These are phyloP conservation scores for Alternaria angustiovoidea DNA, from an alignment of 2,329 filamentous ascomycete species.

Conservation along the genomic window DNA sequence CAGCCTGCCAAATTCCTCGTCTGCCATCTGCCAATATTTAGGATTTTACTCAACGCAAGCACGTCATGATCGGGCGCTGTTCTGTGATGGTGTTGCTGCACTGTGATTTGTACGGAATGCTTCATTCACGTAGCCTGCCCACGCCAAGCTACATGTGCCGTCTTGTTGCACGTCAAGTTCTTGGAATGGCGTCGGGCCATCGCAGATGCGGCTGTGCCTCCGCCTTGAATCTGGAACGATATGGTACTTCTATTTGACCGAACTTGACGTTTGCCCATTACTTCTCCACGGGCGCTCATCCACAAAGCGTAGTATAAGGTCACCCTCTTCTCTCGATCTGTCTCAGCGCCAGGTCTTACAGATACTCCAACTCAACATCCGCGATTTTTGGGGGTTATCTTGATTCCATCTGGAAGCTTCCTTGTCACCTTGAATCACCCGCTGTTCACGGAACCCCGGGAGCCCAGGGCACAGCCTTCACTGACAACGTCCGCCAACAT, in stretches of 20 bases:
- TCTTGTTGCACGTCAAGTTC: conserved; percentile 22
- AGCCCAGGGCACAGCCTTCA: neutral
- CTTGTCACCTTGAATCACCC: neutral
- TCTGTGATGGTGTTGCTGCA: conserved; percentile 12
- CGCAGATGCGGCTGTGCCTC: conserved; percentile 27
- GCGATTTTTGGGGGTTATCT: neutral
- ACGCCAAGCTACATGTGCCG: conserved; percentile 32
- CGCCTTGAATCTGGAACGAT: conserved; percentile 29
- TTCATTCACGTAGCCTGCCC: conserved; percentile 16
- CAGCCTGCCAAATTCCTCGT: conserved; percentile 35
- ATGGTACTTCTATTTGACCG: conserved; percentile 21
- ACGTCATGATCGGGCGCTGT: conserved; percentile 32
- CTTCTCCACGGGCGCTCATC: conserved; percentile 11
- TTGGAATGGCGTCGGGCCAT: conserved; percentile 23
- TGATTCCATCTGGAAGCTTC: neutral
- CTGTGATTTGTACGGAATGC: conserved; percentile 32
- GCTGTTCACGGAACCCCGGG: neutral
- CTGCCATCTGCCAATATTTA: conserved; percentile 18
- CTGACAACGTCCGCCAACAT: conserved; percentile 22
- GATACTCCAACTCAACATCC: neutral
- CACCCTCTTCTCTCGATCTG: conserved; percentile 4
- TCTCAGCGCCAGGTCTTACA: conserved; percentile 2
- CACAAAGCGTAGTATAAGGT: conserved; percentile 9
- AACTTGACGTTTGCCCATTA: conserved; percentile 14
- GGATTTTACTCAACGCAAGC: conserved; percentile 23